Base-by-base conservation (phyloP, 345 rosid genomes). In the Melaleuca quinquenervia region DNA sequence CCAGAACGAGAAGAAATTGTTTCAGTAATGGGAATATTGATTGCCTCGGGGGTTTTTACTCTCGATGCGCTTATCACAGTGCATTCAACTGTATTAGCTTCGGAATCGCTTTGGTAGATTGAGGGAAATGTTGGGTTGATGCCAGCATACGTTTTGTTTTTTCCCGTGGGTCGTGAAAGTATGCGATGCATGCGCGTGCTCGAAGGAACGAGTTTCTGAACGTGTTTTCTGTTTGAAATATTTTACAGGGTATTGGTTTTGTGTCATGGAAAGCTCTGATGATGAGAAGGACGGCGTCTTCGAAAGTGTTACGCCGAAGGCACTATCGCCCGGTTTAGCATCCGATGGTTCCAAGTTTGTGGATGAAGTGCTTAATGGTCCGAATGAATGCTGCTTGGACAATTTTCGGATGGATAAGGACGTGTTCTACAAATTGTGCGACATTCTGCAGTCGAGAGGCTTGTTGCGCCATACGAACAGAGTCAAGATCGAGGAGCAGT, bases 321-420 rank as follows among this genome's bases (percentile, higher is more conserved):
- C 90, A 83, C 86, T 87, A 86, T 87, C 91, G 52, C 88, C 76
- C 83, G 75, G 87, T 88, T 75, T 93, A 18, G 52, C 90, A 82
- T 83, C 92, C 15, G 92, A 89, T 84, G 91, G 92, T 83, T 88
- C 91, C 11, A 95, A 96, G 89, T 96, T 96, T 82, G 95, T 96
- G 54, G 94, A 94, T 89, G 94, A 94, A 90, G 95, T 95, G 27
- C 93, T 96, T 12, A 93, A 92, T 82, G 95, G 96, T 84, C 91
- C 90, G 70, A 93, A 90, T 86, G 94, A 93, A 27, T 87, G 87
- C 1, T 96, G 98, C 86, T 86, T 93, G 53, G 97, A 95, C 87
- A 94, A 94, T 85, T 96, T 96, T 85, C 98, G 98, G 29, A 96
- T 95, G 98, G 99, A 96, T 12, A 96, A 95, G 89, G 91, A 91